A percentile compares a stretch with the other conserved stretches of the same genome.
Conservation (phyloP, 805 yeast genomes). For the Yarrowia osloensis region DNA sequence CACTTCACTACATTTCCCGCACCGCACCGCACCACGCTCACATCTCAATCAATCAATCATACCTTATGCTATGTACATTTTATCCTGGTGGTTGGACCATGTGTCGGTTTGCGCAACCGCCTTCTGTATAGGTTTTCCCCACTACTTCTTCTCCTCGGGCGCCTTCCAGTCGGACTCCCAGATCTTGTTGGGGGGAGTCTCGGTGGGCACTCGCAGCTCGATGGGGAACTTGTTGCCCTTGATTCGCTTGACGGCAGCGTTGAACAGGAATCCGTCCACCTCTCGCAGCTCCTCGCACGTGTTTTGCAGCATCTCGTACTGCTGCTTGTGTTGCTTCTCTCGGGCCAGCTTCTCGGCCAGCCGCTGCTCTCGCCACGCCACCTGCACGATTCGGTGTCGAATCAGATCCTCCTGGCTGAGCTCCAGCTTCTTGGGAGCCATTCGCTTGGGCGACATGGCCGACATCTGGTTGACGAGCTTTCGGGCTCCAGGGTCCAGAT, state of each 20-base stretch:
- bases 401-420: constrained; percentile 77
- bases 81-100: neutral
- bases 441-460: constrained; percentile 82
- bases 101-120: too few species aligned
- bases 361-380: constrained; percentile 75
- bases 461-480: constrained; percentile 62
- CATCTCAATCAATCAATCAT: neutral
- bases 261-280: constrained; percentile 54
- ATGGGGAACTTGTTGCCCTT: constrained; percentile 68
- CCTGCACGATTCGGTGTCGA: constrained; percentile 77
- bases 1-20: too few species aligned
- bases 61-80: constrained; percentile 12
- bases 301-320: constrained; percentile 61
- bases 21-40: too few species aligned
- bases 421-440: constrained; percentile 80
- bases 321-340: constrained; percentile 42
- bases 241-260: constrained; percentile 61
- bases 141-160: neutral
- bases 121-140: too few species aligned
- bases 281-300: constrained; percentile 70
- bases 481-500: constrained; percentile 51
- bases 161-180: constrained; percentile 62
- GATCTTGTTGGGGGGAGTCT: constrained; percentile 76
- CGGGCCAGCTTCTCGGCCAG: constrained; percentile 52
- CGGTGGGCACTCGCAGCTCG: constrained; percentile 86